A percentile compares a stretch with the other conserved stretches of the same genome.
Evolutionary conservation across 139 green algal genomes (phyloP).

Genomic region (Picochlorum sp.): DNA sequence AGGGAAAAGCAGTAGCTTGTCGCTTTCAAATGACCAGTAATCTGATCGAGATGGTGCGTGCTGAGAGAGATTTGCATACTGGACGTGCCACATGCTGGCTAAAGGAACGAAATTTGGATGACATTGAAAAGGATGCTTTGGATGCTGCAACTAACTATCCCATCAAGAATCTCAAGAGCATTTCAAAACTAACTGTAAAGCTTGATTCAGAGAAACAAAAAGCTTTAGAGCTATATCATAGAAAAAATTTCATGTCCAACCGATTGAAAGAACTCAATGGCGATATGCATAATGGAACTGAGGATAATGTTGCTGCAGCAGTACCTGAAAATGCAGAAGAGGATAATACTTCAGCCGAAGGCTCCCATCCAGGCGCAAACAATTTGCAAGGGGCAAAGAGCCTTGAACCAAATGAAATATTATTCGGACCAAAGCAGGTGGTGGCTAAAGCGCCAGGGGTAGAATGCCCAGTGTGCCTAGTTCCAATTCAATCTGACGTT

Average conservation of each 20-base stretch:
- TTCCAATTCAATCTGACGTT: conserved; percentile 5
- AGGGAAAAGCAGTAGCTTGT: not conserved
- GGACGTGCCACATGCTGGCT: not conserved
- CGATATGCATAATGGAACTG: no score
- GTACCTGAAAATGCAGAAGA: not conserved
- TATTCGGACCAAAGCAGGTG: not conserved
- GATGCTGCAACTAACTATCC: not conserved
- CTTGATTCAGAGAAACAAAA: not conserved
- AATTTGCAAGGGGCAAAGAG: no score
- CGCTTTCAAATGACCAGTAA: not conserved
- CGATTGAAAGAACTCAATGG: not conserved
- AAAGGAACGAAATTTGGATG: not conserved
- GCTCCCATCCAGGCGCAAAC: not conserved
- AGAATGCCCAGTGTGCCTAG: conserved; percentile 26
- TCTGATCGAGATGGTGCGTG: not conserved
- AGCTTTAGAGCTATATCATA: not conserved
- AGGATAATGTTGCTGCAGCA: not conserved
- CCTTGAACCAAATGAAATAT: not conserved
- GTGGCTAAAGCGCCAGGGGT: not conserved
- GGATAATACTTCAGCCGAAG: not conserved
- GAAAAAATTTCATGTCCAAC: not conserved
- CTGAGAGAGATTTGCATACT: not conserved
- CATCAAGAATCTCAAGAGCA: not conserved
- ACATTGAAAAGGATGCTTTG: conserved; percentile 2
- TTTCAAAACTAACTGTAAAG: not conserved